Evolutionary conservation across 1,139 yeast genomes (phyloP).

Genomic region (Martiniozyma asiatica): DNA sequence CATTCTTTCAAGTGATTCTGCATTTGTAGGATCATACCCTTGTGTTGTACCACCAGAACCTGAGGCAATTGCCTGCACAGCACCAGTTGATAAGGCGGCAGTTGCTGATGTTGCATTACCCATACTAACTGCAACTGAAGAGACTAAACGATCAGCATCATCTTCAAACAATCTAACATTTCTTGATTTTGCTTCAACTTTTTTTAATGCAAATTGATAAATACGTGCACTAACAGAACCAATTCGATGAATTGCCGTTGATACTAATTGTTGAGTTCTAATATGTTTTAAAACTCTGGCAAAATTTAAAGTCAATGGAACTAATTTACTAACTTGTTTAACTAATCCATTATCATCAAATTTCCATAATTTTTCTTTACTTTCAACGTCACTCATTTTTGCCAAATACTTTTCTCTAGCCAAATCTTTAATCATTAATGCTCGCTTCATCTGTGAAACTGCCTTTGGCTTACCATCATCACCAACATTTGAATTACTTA

Average conservation of each 20-base stretch:
- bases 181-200: conserved; percentile 49
- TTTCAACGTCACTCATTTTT: conserved; percentile 17
- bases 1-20: conserved; percentile 12
- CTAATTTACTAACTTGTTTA: conserved; percentile 29
- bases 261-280: conserved; percentile 52
- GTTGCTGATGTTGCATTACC: conserved; percentile 5
- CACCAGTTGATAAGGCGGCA: conserved; percentile 10
- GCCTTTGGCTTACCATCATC: conserved; percentile 24
- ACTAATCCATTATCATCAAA: conserved; percentile 4
- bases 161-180: conserved; percentile 21
- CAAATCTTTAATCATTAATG: conserved; percentile 50
- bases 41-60: conserved; percentile 15
- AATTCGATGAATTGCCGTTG: conserved; percentile 52
- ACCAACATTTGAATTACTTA: conserved; percentile 1
- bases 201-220: conserved; percentile 44
- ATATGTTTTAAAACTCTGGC: conserved; percentile 56
- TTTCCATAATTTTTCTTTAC: conserved; percentile 11
- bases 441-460: conserved; percentile 50
- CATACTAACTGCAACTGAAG: conserved; percentile 14
- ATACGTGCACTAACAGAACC: conserved; percentile 61
- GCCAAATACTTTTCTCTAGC: conserved; percentile 28
- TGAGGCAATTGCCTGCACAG: conserved; percentile 5
- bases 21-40: conserved; percentile 21
- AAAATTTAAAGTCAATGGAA: conserved; percentile 53
- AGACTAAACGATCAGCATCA: conserved; percentile 16